Base-by-base conservation (phyloP, 2,329 filamentous ascomycete species). In the Beauveria asiatica region DNA sequence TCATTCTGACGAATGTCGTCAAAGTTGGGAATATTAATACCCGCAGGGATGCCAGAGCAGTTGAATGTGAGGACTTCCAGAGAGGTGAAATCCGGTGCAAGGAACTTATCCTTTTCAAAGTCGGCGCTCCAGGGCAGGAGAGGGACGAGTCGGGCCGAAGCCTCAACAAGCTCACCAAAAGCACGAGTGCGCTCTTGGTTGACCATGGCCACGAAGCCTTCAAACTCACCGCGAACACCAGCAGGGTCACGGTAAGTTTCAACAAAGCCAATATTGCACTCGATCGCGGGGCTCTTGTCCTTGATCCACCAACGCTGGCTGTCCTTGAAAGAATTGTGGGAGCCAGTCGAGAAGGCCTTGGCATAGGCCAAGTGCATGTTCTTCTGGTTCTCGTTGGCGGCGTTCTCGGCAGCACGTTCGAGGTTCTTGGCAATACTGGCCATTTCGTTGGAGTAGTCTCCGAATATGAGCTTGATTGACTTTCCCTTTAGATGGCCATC, bases 101-200 rank as follows among this genome's bases (percentile, higher is more conserved):
- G 76, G 74, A 99, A 99, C 69, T 89, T 92, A 77, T 97, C 92
- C 75, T 97, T 97, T 72, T 99, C 94, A 65, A 97, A 99, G 0
- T 90, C 89, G 51, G 83, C 82, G 41, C 80, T 78, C 94, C 94
- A 99, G 0, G 94, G 94, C 16, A 99, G 78, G 63, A 95, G 85
- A 7, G 92, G 90, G 56, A 99, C 97, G 70, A 96, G 86, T 50
- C 79, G 78, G 11, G 92, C 88, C 0, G 94, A 92, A 27, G 86
- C 86, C 21, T 86, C 81, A 5, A 97, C 94, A 1, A 97, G 83
- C 66, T 89, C 87, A 8, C 88, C 88, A 70, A 97, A 97, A 1
- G 92, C 90, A 61, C 83, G 83, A 1, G 93, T 99, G 21, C 93
- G 86, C 72, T 97, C 93, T 69, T 93, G 80, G 74, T 97, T 97